A percentile compares a stretch with the other conserved stretches of the same genome.
phyloP scores from a whole-genome alignment of 1,139 yeast species.

The Hyphopichia buzzinii region DNA sequence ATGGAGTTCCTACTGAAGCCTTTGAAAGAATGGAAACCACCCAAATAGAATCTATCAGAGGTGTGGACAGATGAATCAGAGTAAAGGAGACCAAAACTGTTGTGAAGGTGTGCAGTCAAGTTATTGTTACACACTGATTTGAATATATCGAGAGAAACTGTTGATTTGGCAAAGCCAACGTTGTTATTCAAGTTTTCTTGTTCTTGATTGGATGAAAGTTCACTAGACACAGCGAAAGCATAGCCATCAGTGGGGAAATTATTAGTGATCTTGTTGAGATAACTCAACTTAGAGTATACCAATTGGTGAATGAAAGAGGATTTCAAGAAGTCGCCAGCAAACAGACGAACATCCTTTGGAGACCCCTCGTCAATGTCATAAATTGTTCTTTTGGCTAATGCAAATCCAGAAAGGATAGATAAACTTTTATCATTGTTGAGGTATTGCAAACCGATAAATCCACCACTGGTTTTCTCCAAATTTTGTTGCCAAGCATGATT shows the following conservation, averaged over 20 bases:
- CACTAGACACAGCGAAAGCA: constrained; percentile 20
- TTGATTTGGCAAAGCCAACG: constrained; percentile 27
- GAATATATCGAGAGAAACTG: constrained; percentile 26
- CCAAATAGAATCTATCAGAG: constrained; percentile 50
- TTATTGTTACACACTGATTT: constrained; percentile 37
- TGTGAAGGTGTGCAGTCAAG: constrained; percentile 35
- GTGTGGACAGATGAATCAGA: constrained; percentile 34
- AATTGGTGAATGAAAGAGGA: constrained; percentile 31
- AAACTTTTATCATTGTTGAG: constrained; percentile 15
- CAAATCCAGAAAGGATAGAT: constrained; percentile 35
- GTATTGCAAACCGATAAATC: constrained; percentile 45
- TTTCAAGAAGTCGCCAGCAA: constrained; percentile 31
- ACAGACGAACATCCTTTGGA: constrained; percentile 26
- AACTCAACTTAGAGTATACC: constrained; percentile 20
- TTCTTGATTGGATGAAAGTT: constrained; percentile 34
- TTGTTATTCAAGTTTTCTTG: constrained; percentile 20
- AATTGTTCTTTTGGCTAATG: constrained; percentile 41
- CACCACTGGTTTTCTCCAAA: constrained; percentile 34
- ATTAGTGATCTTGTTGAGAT: constrained; percentile 23
- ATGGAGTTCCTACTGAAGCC: constrained; percentile 42
- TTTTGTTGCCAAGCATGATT: constrained; percentile 41
- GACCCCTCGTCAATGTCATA: constrained; percentile 45
- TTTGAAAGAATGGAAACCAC: constrained; percentile 38
- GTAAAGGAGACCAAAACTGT: constrained; percentile 37
- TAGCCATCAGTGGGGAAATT: constrained; percentile 35